Percentiles rank a stretch among this genome's conserved stretches.
phyloP scores from a whole-genome alignment of 2,329 filamentous ascomycete genomes.

The Zelopaecilomyces penicillatus region DNA sequence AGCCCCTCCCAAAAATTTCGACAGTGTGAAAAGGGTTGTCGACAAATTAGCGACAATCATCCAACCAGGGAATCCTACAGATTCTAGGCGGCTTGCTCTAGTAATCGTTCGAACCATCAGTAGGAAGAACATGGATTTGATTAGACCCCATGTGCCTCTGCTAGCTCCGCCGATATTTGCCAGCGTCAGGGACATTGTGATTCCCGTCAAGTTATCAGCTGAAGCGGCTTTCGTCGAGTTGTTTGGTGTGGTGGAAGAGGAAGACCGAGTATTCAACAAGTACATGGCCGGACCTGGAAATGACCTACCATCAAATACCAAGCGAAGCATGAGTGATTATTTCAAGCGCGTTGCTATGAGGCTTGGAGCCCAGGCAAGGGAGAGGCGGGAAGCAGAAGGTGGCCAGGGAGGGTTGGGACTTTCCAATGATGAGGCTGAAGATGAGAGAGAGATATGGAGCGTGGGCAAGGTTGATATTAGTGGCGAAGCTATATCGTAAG shows the following conservation, averaged over 20 bases:
- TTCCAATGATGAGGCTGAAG: constrained; percentile 84
- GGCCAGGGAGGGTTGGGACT: constrained; percentile 78
- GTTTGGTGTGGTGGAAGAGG: constrained; percentile 83
- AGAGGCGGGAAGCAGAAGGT: constrained; percentile 85
- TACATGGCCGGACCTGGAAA: constrained; percentile 66
- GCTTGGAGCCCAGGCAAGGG: constrained; percentile 76
- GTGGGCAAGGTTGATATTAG: constrained; percentile 79
- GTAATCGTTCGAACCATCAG: constrained; percentile 82
- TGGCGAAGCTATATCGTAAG: constrained; percentile 48
- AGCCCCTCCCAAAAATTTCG: constrained; percentile 60
- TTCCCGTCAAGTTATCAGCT: constrained; percentile 89
- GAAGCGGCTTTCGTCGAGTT: constrained; percentile 90
- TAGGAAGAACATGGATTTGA: constrained; percentile 68
- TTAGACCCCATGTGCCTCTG: constrained; percentile 70
- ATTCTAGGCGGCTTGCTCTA: constrained; percentile 77
- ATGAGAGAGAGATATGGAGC: constrained; percentile 93
- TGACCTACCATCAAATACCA: constrained; percentile 60
- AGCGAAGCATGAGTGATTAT: constrained; percentile 91
- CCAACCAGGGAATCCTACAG: constrained; percentile 66
- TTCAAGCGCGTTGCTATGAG: constrained; percentile 88
- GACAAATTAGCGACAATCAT: constrained; percentile 68
- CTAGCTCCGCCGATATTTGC: constrained; percentile 82
- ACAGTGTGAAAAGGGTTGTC: constrained; percentile 71
- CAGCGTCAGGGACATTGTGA: constrained; percentile 81
- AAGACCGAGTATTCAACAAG: constrained; percentile 80